A percentile compares a stretch with the other conserved stretches of the same genome.
These are phyloP conservation scores for Phytophthora fragariae DNA, from an alignment of 352 stramenopile species.

Conservation along the genomic window DNA sequence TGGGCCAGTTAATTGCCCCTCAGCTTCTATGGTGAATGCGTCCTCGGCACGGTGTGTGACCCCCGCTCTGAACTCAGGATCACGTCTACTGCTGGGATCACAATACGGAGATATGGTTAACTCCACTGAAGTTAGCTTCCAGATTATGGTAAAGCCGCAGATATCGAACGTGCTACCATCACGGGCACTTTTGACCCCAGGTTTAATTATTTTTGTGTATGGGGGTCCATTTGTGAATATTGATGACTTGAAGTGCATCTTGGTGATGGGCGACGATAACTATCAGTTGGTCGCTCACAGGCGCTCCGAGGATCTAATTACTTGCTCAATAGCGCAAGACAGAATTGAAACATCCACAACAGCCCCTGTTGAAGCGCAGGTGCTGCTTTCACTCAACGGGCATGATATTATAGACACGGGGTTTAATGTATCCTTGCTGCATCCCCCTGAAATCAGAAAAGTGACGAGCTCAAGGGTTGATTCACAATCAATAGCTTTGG, in stretches of 20 bases:
- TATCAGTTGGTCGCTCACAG: conserved; percentile 25
- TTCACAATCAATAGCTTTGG: conserved; percentile 28
- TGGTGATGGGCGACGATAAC: conserved; percentile 25
- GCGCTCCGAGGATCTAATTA: conserved; percentile 33
- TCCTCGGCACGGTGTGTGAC: conserved; percentile 35
- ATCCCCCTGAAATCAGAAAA: conserved; percentile 35
- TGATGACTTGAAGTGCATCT: conserved; percentile 32
- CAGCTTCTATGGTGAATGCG: conserved; percentile 21
- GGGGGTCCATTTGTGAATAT: conserved; percentile 35
- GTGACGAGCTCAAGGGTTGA: neutral
- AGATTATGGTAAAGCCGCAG: conserved; percentile 18
- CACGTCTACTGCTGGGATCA: conserved; percentile 31
- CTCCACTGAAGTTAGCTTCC: conserved; percentile 42
- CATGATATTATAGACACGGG: conserved; percentile 34
- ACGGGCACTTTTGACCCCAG: conserved; percentile 17
- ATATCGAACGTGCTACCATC: conserved; percentile 41
- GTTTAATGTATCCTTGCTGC: conserved; percentile 51
- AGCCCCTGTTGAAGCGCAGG: conserved; percentile 22
- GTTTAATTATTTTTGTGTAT: conserved; percentile 32
- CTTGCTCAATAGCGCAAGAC: conserved; percentile 18
- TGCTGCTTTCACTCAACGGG: conserved; percentile 34
- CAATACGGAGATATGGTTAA: conserved; percentile 28
- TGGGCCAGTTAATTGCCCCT: conserved; percentile 20
- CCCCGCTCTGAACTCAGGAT: conserved; percentile 16
- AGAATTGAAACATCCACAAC: neutral